Base-by-base conservation (phyloP, 2,329 filamentous ascomycete genomes). In the Phaeomoniella chlamydospora region DNA sequence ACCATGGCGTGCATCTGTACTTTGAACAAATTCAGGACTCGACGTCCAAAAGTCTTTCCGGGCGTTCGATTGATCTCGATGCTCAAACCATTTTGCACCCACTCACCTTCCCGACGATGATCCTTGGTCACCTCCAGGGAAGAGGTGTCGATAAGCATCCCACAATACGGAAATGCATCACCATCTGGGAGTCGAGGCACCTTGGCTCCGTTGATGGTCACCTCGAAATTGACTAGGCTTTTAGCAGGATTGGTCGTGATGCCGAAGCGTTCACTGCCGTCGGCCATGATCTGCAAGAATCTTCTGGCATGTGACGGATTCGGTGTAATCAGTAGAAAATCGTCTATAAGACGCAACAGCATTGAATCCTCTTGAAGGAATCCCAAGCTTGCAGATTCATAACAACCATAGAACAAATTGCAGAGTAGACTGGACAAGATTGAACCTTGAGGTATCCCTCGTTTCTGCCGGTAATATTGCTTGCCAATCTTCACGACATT, bases 361-460 rank as follows among this genome's bases (percentile, higher is more conserved):
- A 94, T 57, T 34, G 72, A 78, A 12, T 50, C 46, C 4, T 58
- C 51, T 0, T 64, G 47, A 2, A 90, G 57, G 50, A 94, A 96
- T 0, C 50, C 52, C 2, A 96, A 63, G 11, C 78, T 62, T 16
- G 75, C 66, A 4, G 59, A 58, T 55, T 98, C 90, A 2, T 96
- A 70, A 42, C 90, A 77, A 4, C 83, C 87, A 52, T 98, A 98
- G 56, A 96, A 94, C 58, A 93, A 88, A 57, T 86, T 96, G 65
- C 90, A 96, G 4, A 98, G 66, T 29, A 86, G 66, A 31, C 80
- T 82, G 0, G 87, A 94, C 4, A 98, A 54, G 1, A 94, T 71
- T 0, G 87, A 94, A 5, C 90, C 90, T 55, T 98, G 90, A 0
- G 90, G 87, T 29, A 98, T 96, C 11, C 90, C 90, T 15, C 70